A percentile compares a stretch with the other conserved stretches of the same genome.
These are phyloP conservation scores for Hansenula sp. DNA, from an alignment of 1,139 yeast genomes.

Conservation along the genomic window DNA sequence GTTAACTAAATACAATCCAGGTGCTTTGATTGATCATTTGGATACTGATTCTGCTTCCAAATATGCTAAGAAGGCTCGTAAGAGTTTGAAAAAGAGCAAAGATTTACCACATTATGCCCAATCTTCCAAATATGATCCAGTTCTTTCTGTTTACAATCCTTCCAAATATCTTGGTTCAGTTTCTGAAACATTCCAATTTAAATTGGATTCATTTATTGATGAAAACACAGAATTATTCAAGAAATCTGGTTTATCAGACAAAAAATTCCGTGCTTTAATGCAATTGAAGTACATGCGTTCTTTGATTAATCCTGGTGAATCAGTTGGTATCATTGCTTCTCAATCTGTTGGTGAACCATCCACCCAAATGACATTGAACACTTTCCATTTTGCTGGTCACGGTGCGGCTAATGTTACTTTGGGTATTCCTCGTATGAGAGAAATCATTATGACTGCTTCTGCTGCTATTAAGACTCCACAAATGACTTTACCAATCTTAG, in stretches of 20 bases:
- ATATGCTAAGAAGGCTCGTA: conserved; percentile 79
- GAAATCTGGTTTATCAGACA: conserved; percentile 54
- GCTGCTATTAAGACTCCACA: conserved; percentile 95
- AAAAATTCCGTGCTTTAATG: conserved; percentile 94
- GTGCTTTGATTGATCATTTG: conserved; percentile 63
- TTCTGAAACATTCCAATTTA: conserved; percentile 82
- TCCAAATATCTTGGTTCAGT: conserved; percentile 89
- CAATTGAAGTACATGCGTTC: conserved; percentile 98
- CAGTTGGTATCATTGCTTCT: conserved; percentile 97
- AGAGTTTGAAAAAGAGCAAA: conserved; percentile 64
- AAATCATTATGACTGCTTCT: conserved; percentile 98
- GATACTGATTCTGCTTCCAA: conserved; percentile 79
- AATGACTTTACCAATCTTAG: conserved; percentile 85
- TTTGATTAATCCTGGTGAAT: conserved; percentile 91
- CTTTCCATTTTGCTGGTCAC: conserved; percentile 99
- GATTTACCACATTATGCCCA: conserved; percentile 62
- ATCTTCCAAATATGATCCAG: conserved; percentile 77
- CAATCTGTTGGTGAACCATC: conserved; percentile 99
- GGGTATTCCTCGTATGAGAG: conserved; percentile 99
- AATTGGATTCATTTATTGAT: conserved; percentile 66
- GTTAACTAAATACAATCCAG: conserved; percentile 83
- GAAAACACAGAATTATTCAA: conserved; percentile 50
- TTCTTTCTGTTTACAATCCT: conserved; percentile 80
- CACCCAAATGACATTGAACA: conserved; percentile 98
- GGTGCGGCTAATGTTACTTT: conserved; percentile 99